phyloP scores from a whole-genome alignment of 2,329 filamentous ascomycete species.

The Phoma herbarum region DNA sequence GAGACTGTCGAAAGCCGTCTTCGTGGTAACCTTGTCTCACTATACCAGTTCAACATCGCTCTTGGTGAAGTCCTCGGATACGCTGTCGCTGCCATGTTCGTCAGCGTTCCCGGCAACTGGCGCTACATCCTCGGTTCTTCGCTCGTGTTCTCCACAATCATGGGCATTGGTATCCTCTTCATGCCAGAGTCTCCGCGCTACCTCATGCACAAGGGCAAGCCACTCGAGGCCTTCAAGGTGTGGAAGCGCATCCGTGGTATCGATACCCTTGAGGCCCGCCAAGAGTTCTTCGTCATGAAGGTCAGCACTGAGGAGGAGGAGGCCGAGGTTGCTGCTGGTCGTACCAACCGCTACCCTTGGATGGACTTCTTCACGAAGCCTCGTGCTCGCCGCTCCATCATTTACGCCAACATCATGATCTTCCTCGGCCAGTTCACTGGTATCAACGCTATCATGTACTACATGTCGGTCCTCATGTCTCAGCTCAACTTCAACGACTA shows the following conservation, averaged over 20 bases:
- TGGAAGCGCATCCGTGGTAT: constrained; percentile 77
- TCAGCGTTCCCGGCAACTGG: constrained; percentile 75
- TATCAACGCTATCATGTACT: constrained; percentile 76
- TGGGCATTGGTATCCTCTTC: constrained; percentile 72
- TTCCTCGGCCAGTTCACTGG: constrained; percentile 77
- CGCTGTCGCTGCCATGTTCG: constrained; percentile 75
- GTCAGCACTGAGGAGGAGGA: constrained; percentile 66
- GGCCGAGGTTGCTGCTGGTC: constrained; percentile 60
- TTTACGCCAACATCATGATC: constrained; percentile 76
- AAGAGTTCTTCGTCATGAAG: constrained; percentile 78
- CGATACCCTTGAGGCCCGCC: constrained; percentile 63
- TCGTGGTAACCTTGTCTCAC: constrained; percentile 75
- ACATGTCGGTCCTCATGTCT: constrained; percentile 73
- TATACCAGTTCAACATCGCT: constrained; percentile 80
- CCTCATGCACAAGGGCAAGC: constrained; percentile 72
- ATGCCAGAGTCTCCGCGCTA: constrained; percentile 75
- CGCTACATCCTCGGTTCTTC: constrained; percentile 77
- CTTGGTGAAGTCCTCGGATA: constrained; percentile 78
- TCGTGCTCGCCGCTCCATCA: constrained; percentile 64
- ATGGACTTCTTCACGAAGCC: constrained; percentile 77
- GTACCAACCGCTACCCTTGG: constrained; percentile 70
- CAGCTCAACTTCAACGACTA: constrained; percentile 72
- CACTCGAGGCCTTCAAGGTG: constrained; percentile 69
- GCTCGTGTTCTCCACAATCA: constrained; percentile 72
- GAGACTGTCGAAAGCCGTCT: constrained; percentile 73